Evolutionary conservation across 2,329 filamentous ascomycete species (phyloP), one percentile per base, ranked within the genome.

Genomic region (Colletotrichum chlorophyti): DNA sequence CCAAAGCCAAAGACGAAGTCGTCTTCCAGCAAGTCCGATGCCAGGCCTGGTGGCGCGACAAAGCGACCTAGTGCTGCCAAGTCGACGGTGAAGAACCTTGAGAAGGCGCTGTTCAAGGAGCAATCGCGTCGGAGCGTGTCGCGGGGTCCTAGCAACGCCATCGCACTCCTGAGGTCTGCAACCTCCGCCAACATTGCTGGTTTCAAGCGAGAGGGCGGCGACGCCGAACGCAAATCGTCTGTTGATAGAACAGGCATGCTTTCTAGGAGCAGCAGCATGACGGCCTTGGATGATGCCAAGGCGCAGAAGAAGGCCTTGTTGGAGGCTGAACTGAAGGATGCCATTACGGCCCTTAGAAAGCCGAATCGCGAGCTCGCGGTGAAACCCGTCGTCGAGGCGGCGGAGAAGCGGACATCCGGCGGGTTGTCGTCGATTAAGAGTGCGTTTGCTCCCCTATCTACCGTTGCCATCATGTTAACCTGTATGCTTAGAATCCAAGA

Each of bases 301-400:
- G 79, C 83, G 27, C 85, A 78, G 65, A 90, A 85, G 70, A 88
- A 89, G 68, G 87, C 86, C 3, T 74, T 83, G 19, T 81, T 91
- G 2, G 86, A 91, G 43, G 84, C 87, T 24, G 88, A 93, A 66
- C 73, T 94, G 29, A 84, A 86, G 64, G 84, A 91, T 58, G 91
- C 91, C 8, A 93, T 95, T 46, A 84, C 83, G 6, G 83, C 87
- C 9, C 71, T 94, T 37, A 88, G 90, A 69, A 91, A 88, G 71
- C 91, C 91, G 1, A 93, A 94, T 66, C 84, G 91, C 41, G 82
- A 85, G 19, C 79, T 90, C 35, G 89, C 88, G 11, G 86, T 86
- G 27, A 87, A 86, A 65, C 82, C 85, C 32, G 79, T 90, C 54
- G 85, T 83, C 4, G 89, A 91, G 63, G 87, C 85, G 23, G 82